Evolutionary conservation across 2,329 filamentous ascomycete genomes (phyloP).

Genomic region (Chalaropsis ovoidea): DNA sequence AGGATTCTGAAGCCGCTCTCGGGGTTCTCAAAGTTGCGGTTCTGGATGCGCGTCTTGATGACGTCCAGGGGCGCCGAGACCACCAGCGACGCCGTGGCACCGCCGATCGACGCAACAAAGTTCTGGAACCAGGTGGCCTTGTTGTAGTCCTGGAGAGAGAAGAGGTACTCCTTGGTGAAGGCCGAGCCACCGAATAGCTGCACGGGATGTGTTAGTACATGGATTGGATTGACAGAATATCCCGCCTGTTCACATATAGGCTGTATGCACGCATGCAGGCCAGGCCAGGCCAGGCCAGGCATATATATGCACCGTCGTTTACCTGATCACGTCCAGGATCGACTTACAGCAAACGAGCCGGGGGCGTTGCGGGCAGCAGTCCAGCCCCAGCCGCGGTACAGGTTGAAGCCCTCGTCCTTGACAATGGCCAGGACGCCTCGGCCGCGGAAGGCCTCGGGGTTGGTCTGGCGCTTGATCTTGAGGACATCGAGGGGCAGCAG

Average conservation of each 20-base stretch:
- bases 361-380: constrained; percentile 94
- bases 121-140: constrained; percentile 88
- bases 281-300: no score
- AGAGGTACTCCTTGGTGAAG: constrained; percentile 94
- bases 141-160: constrained; percentile 88
- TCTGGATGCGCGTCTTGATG: constrained; percentile 97
- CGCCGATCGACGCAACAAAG: constrained; percentile 90
- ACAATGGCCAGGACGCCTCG: constrained; percentile 85
- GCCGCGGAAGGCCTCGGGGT: constrained; percentile 93
- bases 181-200: constrained; percentile 94
- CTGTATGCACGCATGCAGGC: no score
- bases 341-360: constrained; percentile 82
- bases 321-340: background rate
- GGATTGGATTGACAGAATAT: background rate
- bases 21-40: constrained; percentile 96
- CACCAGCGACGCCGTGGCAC: constrained; percentile 86
- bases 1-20: constrained; percentile 89
- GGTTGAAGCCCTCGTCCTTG: constrained; percentile 82
- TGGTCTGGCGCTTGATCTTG: constrained; percentile 99
- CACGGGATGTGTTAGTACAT: constrained; percentile 23
- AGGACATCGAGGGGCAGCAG: constrained; percentile 90
- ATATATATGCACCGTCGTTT: background rate
- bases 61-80: constrained; percentile 95
- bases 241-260: no score
- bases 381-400: constrained; percentile 96